These are phyloP conservation scores for Withania somnifera DNA, from an alignment of 305 asterid genomes.

Conservation along the genomic window DNA sequence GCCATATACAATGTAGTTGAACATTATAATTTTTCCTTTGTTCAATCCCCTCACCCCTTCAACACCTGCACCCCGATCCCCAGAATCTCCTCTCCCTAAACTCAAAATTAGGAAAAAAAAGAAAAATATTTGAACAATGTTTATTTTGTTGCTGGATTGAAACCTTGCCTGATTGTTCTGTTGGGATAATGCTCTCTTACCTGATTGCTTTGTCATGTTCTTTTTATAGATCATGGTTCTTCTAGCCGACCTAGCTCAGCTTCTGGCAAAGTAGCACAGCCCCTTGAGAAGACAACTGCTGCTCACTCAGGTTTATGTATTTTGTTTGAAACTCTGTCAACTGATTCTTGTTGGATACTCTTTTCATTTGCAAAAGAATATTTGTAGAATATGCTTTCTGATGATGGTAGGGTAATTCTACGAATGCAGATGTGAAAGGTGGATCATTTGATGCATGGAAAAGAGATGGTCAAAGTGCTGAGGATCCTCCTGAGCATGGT, in stretches of 20 bases:
- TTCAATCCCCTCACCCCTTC: not conserved
- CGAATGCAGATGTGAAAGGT: constrained; percentile 39
- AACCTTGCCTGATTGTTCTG: not conserved
- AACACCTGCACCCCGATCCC: not conserved
- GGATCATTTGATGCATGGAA: constrained; percentile 54
- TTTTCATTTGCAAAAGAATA: not conserved
- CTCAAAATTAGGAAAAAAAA: not conserved
- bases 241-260: constrained; percentile 63
- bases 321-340: not conserved
- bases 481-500: constrained; percentile 45
- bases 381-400: constrained; percentile 4
- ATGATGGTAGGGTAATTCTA: not conserved
- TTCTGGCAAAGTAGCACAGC: constrained; percentile 37
- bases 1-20: not conserved
- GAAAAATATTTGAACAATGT: not conserved
- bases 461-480: constrained; percentile 40
- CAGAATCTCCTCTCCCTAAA: not conserved
- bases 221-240: constrained; percentile 37
- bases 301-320: constrained; percentile 49
- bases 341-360: not conserved
- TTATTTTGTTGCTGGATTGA: not conserved
- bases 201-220: constrained; percentile 19
- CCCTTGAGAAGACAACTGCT: constrained; percentile 28
- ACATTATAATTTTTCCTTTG: not conserved
- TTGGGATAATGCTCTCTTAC: not conserved